Conservation (phyloP, 2,329 filamentous ascomycete species). For the Aspergillus sojae region DNA sequence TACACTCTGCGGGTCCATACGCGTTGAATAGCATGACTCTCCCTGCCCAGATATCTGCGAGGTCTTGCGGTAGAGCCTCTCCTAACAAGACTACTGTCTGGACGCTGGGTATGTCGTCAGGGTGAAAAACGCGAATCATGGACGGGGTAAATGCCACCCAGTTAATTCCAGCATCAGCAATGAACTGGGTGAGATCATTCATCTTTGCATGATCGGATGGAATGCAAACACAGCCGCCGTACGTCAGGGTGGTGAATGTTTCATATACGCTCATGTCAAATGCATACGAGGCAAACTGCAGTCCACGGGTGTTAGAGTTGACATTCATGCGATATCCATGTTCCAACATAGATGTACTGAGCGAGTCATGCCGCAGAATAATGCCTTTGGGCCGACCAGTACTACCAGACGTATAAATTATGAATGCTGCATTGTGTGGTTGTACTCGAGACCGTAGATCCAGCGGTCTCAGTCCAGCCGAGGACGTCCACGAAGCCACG, state of each 20-base stretch:
- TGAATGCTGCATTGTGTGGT: background rate
- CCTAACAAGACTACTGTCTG: background rate
- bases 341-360: conserved; percentile 47
- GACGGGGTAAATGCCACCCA: background rate
- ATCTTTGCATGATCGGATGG: background rate
- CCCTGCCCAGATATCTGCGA: conserved; percentile 37
- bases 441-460: too few species aligned
- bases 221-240: background rate
- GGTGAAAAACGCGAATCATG: background rate
- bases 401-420: background rate
- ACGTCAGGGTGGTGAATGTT: background rate
- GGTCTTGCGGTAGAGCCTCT: conserved; percentile 23
- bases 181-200: background rate
- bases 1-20: conserved; percentile 32
- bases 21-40: conserved; percentile 34
- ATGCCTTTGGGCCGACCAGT: conserved; percentile 49
- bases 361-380: too few species aligned
- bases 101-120: background rate
- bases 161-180: background rate
- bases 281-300: background rate
- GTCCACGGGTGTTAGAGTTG: background rate
- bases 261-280: background rate
- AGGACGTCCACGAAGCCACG: too few species aligned
- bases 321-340: conserved; percentile 38
- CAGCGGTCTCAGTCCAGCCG: too few species aligned